phyloP scores from a whole-genome alignment of 2,329 filamentous ascomycete species.

The Coniochaeta sp. region DNA sequence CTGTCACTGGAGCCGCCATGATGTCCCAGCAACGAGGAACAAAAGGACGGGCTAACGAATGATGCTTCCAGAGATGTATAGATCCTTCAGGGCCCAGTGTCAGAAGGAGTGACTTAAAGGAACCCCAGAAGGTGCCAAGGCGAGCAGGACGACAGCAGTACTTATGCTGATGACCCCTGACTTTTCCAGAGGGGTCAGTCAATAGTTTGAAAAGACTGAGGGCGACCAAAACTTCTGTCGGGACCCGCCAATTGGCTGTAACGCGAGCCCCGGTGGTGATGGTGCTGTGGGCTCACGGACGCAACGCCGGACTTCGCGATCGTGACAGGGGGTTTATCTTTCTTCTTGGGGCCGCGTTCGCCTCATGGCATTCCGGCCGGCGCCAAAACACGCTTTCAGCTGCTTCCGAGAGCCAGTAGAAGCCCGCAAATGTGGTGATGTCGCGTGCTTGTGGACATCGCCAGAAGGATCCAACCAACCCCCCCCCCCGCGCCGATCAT shows the following conservation, averaged over 20 bases:
- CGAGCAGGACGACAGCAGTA: not conserved
- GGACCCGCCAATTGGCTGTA: not conserved
- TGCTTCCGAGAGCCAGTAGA: not conserved
- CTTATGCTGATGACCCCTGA: not conserved
- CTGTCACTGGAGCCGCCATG: not conserved
- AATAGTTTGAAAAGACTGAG: not conserved
- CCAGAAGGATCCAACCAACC: not conserved
- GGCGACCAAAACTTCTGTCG: not conserved
- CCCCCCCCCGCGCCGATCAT: not conserved
- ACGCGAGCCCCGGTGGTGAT: not conserved
- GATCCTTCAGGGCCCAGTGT: not conserved
- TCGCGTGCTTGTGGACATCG: not conserved
- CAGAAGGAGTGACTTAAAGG: not conserved
- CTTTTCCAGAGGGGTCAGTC: not conserved
- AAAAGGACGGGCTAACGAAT: not conserved
- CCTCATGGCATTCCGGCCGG: not conserved
- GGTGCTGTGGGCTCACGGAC: not conserved
- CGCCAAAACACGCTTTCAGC: not conserved
- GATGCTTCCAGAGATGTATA: not conserved
- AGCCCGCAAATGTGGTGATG: not conserved
- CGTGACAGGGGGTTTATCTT: not conserved
- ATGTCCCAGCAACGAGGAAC: not conserved
- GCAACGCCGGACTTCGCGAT: not conserved
- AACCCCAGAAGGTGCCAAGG: not conserved
- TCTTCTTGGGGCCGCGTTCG: not conserved